Percentiles rank a stretch among this genome's conserved stretches.
Evolutionary conservation across 441 rosid genomes (phyloP).

Genomic region (Erodium chrysanthum): DNA sequence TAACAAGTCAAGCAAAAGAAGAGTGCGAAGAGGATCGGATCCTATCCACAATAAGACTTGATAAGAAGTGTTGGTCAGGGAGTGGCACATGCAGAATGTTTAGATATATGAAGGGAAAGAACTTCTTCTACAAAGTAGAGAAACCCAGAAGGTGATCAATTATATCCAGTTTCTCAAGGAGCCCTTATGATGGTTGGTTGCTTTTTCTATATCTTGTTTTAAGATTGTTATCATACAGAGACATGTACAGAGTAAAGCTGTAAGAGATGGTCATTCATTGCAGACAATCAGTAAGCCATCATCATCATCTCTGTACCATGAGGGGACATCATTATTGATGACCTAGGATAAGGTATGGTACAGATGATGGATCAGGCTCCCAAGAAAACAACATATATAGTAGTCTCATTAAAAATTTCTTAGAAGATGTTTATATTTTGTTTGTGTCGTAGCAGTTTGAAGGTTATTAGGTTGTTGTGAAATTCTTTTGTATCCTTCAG

Average conservation of each 20-base stretch:
- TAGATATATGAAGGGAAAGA: slow-evolving; percentile 24
- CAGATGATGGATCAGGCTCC: slow-evolving; percentile 20
- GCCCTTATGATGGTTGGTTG: slow-evolving; percentile 26
- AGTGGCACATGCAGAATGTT: slow-evolving; percentile 24
- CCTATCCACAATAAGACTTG: slow-evolving; percentile 86
- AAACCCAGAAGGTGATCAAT: slow-evolving; percentile 20
- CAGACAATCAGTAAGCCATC: slow-evolving; percentile 7
- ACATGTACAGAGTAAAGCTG: slow-evolving; percentile 41
- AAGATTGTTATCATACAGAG: slow-evolving; percentile 26
- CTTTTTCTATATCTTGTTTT: slow-evolving; percentile 22
- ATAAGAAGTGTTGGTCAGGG: slow-evolving; percentile 26
- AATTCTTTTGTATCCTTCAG: neutral
- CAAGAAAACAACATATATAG: slow-evolving; percentile 22
- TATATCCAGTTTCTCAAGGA: slow-evolving; percentile 24
- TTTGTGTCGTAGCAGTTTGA: slow-evolving; percentile 18
- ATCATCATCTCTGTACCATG: slow-evolving; percentile 26
- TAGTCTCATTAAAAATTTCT: slow-evolving; percentile 15
- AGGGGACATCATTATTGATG: slow-evolving; percentile 21
- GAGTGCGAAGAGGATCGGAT: slow-evolving; percentile 73
- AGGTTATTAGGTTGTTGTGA: neutral
- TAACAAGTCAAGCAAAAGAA: slow-evolving; percentile 66
- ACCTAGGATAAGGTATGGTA: slow-evolving; percentile 9
- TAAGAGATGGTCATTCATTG: slow-evolving; percentile 20
- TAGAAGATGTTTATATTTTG: slow-evolving; percentile 15
- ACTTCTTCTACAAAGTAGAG: slow-evolving; percentile 31